Percentiles rank a stretch among this genome's conserved stretches.
phyloP scores from a whole-genome alignment of 306 rosid species.

The Carpinus viminea region DNA sequence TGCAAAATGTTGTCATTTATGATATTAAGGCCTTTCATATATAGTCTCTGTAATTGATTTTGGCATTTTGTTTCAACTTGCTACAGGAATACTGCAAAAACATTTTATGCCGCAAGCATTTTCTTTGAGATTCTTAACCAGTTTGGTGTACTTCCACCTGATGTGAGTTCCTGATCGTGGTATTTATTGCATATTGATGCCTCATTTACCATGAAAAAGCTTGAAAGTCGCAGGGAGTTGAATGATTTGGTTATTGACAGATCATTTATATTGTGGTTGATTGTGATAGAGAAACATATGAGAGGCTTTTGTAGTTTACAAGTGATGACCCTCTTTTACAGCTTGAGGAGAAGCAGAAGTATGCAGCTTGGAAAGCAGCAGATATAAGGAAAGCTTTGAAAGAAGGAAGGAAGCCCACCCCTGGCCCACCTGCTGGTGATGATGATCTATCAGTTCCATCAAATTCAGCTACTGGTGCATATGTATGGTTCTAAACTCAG shows the following conservation, averaged over 20 bases:
- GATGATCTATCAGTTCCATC: conserved; percentile 73
- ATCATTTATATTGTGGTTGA: conserved; percentile 3
- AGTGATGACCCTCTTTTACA: conserved; percentile 40
- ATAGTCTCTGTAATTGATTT: conserved; percentile 6
- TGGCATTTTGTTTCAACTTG: conserved; percentile 20
- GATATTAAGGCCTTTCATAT: background rate
- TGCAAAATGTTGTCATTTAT: background rate
- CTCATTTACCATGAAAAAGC: background rate
- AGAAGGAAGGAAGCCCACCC: conserved; percentile 86
- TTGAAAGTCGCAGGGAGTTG: background rate
- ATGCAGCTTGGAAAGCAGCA: conserved; percentile 99
- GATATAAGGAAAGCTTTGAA: conserved; percentile 98
- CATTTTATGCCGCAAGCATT: conserved; percentile 98
- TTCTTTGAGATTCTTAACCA: conserved; percentile 94
- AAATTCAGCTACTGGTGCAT: conserved; percentile 44
- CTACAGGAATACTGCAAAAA: conserved; percentile 94
- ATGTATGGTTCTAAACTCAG: conserved; percentile 54
- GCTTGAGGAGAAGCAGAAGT: conserved; percentile 99
- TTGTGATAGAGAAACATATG: conserved; percentile 15
- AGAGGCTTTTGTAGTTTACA: conserved; percentile 17
- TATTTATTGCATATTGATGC: background rate
- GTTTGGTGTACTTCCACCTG: conserved; percentile 81
- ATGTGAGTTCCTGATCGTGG: conserved; percentile 58
- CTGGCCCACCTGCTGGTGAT: conserved; percentile 92
- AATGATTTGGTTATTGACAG: background rate